Conservation (phyloP, 805 yeast genomes). For the Sugiyamaella floridensis region DNA sequence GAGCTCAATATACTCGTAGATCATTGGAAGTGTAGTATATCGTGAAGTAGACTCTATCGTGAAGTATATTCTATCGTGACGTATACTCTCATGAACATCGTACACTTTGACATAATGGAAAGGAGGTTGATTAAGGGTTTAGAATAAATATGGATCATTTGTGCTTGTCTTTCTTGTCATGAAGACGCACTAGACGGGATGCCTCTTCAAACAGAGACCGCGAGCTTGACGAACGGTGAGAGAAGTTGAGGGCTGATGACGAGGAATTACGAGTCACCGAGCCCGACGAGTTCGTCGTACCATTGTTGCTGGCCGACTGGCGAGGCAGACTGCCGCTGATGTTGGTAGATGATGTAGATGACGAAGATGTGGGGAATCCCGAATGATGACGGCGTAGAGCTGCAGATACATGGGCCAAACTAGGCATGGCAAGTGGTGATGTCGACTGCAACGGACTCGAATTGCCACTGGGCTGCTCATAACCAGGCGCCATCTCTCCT, state of each 20-base stretch:
- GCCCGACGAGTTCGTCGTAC: background rate
- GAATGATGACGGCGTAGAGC: background rate
- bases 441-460: slow-evolving; percentile 19
- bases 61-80: too few relatives aligned
- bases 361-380: background rate
- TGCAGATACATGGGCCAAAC: slow-evolving; percentile 1
- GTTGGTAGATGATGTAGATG: slow-evolving; percentile 2
- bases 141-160: too few relatives aligned
- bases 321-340: background rate
- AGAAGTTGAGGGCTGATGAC: slow-evolving; percentile 6
- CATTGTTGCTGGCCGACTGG: background rate
- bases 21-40: too few relatives aligned
- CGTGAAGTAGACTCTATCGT: too few relatives aligned
- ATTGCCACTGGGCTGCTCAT: slow-evolving; percentile 30
- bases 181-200: slow-evolving; percentile 11
- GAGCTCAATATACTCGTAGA: background rate
- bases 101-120: too few relatives aligned
- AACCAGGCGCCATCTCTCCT: slow-evolving; percentile 57
- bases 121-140: too few relatives aligned
- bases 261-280: slow-evolving; percentile 11
- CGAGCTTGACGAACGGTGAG: slow-evolving; percentile 15
- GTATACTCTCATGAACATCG: too few relatives aligned
- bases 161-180: background rate
- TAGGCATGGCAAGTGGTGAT: slow-evolving; percentile 9
- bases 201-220: slow-evolving; percentile 20